phyloP scores from a whole-genome alignment of 345 rosid genomes.

The Eutrema heterophyllum region DNA sequence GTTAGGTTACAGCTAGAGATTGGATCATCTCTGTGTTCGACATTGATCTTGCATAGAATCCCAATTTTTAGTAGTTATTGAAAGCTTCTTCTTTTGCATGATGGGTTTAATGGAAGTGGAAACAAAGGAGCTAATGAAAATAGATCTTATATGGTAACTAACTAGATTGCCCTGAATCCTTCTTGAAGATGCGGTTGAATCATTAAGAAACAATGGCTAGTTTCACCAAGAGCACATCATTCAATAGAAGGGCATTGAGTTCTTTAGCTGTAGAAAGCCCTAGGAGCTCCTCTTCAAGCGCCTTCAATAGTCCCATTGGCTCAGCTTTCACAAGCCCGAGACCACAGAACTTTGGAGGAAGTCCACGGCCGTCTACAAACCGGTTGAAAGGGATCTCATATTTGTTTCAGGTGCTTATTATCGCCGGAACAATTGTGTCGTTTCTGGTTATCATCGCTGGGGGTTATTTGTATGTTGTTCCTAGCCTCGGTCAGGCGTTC shows the following conservation, averaged over 20 bases:
- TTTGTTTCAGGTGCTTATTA: constrained; percentile 45
- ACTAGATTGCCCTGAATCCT: background rate
- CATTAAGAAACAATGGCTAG: constrained; percentile 39
- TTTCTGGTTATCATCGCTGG: constrained; percentile 46
- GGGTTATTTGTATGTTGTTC: constrained; percentile 61
- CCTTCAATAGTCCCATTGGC: constrained; percentile 40
- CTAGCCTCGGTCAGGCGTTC: constrained; percentile 49
- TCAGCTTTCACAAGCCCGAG: constrained; percentile 37
- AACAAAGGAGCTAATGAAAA: background rate
- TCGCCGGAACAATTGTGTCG: constrained; percentile 50
- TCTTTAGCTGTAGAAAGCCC: constrained; percentile 33
- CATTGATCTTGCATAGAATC: constrained; percentile 1
- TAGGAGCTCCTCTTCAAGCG: constrained; percentile 27
- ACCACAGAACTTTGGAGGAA: constrained; percentile 31
- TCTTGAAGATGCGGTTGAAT: constrained; percentile 23
- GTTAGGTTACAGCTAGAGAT: constrained; percentile 19
- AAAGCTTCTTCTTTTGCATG: constrained; percentile 19
- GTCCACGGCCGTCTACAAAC: constrained; percentile 25
- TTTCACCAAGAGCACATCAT: constrained; percentile 45
- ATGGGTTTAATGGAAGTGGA: constrained; percentile 10
- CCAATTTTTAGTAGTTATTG: background rate
- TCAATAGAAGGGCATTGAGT: constrained; percentile 43
- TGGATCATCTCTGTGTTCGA: constrained; percentile 17
- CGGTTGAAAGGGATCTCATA: constrained; percentile 38
- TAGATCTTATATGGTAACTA: background rate